Base-by-base conservation (phyloP, 2,329 filamentous ascomycete genomes). In the Cordyceps farinosa region DNA sequence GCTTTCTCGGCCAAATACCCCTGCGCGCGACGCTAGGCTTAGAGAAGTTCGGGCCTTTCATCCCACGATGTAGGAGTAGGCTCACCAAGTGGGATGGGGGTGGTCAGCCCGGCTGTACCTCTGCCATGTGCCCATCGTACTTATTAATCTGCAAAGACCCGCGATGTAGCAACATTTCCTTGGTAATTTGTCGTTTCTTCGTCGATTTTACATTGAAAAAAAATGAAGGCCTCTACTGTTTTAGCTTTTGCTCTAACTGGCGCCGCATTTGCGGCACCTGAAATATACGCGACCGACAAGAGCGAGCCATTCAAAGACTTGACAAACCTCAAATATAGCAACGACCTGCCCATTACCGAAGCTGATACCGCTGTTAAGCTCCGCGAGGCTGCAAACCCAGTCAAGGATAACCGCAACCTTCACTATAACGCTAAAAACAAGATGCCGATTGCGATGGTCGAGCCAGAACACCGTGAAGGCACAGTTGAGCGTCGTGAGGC, bases 1-100 rank as follows among this genome's bases (percentile, higher is more conserved):
- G 11, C 13, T 30, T 32, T 51, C 52, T 62, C 60, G 52, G 60
- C 36, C 60, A 56, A 56, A 50, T 56, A 34, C 60, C 52, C 52
- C 60, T 51, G 27, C n/a, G 27, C 60, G 8, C 51, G 42, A 54
- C 59, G 47, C 52, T 29, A 56, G 8, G 34, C 34, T 44, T 30
- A 30, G 17, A 57, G 38, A 42, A 52, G 52, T 15, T 56, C 52
- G 51, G 51, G 13, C 45, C 60, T 62, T 56, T 51, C 34, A 17
- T 30, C 45, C 30, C 34, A 44, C 54, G 29, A 38, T 22, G 34
- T 3, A 32, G 8, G 6, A 40, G 40, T 55, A 38, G 36, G 48
- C 58, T 30, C 58, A n/a, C 47, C 38, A 47, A 13, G 38, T 42
- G 15, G 42, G n/a, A 38, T 34, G 17, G 38, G 29, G 48, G 29